Evolutionary conservation across 2,329 filamentous ascomycete species (phyloP).

Genomic region (Pseudogymnoascus sp.): DNA sequence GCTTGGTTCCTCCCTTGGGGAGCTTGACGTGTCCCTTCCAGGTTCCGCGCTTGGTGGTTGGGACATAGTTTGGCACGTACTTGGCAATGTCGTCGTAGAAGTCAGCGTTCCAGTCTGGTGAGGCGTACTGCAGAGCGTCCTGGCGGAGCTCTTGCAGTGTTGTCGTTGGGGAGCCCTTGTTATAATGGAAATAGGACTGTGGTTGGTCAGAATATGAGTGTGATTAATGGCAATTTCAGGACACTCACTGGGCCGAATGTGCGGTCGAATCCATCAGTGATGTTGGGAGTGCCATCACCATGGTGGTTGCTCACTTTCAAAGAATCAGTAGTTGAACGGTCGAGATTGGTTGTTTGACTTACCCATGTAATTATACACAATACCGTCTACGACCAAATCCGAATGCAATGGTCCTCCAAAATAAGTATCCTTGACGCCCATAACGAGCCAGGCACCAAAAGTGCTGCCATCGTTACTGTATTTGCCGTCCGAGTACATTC

Average conservation of each 20-base stretch:
- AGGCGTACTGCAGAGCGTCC: conserved; percentile 45
- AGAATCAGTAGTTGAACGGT: conserved; percentile 15
- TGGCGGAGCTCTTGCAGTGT: conserved; percentile 39
- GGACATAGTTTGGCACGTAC: conserved; percentile 50
- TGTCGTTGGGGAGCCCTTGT: conserved; percentile 40
- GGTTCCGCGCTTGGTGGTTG: conserved; percentile 41
- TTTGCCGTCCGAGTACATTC: conserved; percentile 43
- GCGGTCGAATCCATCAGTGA: conserved; percentile 54
- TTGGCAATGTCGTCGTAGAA: conserved; percentile 57
- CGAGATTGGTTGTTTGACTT: conserved; percentile 8
- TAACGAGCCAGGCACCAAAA: conserved; percentile 54
- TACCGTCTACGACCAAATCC: conserved; percentile 54
- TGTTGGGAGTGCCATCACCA: conserved; percentile 53
- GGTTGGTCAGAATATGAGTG: not conserved
- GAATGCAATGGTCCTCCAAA: conserved; percentile 54
- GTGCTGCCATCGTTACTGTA: conserved; percentile 41
- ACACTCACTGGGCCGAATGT: conserved; percentile 47
- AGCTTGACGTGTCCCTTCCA: conserved; percentile 43
- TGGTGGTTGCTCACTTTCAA: conserved; percentile 49
- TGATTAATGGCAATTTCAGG: not conserved
- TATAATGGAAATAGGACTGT: conserved; percentile 54
- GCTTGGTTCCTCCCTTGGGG: conserved; percentile 40
- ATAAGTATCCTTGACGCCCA: conserved; percentile 56
- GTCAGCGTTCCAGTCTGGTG: conserved; percentile 44
- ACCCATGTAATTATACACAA: conserved; percentile 54